Conservation (phyloP, 768 basidiomycete genomes). For the Tephrocybe sp. region DNA sequence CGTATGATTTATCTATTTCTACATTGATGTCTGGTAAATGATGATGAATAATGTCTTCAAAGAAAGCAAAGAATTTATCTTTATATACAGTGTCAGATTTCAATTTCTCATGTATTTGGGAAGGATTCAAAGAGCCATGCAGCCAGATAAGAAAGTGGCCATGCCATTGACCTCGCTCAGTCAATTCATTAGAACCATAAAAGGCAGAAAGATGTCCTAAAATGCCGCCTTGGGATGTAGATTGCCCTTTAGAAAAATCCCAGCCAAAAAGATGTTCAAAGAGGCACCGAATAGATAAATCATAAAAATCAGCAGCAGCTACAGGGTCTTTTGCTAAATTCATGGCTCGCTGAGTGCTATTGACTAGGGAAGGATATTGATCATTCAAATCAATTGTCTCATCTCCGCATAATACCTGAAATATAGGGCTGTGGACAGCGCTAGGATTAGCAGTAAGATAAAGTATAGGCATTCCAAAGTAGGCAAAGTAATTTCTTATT, state of each 20-base stretch:
- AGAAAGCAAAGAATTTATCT: conserved; percentile 26
- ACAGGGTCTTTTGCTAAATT: conserved; percentile 30
- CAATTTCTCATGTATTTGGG: conserved; percentile 24
- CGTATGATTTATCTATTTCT: conserved; percentile 26
- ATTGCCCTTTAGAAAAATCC: conserved; percentile 12
- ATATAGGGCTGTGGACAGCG: conserved; percentile 22
- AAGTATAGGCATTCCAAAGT: conserved; percentile 36
- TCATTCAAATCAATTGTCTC: conserved; percentile 4
- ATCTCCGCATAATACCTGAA: neutral
- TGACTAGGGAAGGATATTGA: conserved; percentile 19
- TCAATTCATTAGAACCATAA: conserved; percentile 27
- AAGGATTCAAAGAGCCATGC: no score
- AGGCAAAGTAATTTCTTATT: conserved; percentile 31
- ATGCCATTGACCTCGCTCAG: no score
- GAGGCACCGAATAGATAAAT: conserved; percentile 21
- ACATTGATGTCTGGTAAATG: conserved; percentile 12
- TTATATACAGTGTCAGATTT: conserved; percentile 9
- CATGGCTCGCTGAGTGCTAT: conserved; percentile 17
- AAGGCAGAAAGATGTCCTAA: conserved; percentile 28
- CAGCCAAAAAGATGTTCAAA: no score
- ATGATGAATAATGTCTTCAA: conserved; percentile 21
- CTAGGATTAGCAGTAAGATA: conserved; percentile 46
- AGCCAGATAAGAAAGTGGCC: no score
- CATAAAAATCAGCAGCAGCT: no score
- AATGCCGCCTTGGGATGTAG: conserved; percentile 21